These are phyloP conservation scores for Xylariaceae sp. DNA, from an alignment of 2,329 filamentous ascomycete genomes.

Conservation along the genomic window DNA sequence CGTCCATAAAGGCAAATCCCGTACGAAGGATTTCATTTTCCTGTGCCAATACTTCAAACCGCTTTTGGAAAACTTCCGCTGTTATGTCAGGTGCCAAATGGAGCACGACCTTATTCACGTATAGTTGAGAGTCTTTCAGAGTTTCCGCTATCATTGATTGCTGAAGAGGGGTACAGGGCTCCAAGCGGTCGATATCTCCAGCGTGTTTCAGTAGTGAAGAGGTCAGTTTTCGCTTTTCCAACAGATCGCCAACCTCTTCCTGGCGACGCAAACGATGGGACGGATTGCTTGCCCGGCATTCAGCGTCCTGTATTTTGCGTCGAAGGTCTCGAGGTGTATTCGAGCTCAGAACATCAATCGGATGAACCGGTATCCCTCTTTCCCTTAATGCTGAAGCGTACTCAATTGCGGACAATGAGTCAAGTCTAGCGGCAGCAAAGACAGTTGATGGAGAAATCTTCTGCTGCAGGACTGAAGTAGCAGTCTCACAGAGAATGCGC, in stretches of 20 bases:
- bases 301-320: constrained; percentile 2
- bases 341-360: constrained; percentile 58
- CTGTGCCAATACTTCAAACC: constrained; percentile 47
- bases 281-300: neutral
- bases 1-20: constrained; percentile 60
- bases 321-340: constrained; percentile 36
- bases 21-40: constrained; percentile 67
- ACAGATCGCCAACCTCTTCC: neutral
- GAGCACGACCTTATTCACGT: constrained; percentile 75
- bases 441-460: constrained; percentile 25
- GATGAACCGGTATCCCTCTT: constrained; percentile 51
- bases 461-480: constrained; percentile 24
- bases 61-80: constrained; percentile 39
- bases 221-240: constrained; percentile 9
- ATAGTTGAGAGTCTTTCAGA: constrained; percentile 52
- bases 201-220: constrained; percentile 12
- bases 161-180: constrained; percentile 70
- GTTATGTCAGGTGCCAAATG: constrained; percentile 41
- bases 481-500: constrained; percentile 31
- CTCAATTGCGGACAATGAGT: constrained; percentile 40
- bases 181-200: constrained; percentile 38
- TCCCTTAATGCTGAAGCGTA: constrained; percentile 62
- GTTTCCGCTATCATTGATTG: constrained; percentile 78
- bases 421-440: constrained; percentile 35
- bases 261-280: neutral